These are phyloP conservation scores for Aspergillus pseudotamarii DNA, from an alignment of 2,329 filamentous ascomycete species.

Conservation along the genomic window DNA sequence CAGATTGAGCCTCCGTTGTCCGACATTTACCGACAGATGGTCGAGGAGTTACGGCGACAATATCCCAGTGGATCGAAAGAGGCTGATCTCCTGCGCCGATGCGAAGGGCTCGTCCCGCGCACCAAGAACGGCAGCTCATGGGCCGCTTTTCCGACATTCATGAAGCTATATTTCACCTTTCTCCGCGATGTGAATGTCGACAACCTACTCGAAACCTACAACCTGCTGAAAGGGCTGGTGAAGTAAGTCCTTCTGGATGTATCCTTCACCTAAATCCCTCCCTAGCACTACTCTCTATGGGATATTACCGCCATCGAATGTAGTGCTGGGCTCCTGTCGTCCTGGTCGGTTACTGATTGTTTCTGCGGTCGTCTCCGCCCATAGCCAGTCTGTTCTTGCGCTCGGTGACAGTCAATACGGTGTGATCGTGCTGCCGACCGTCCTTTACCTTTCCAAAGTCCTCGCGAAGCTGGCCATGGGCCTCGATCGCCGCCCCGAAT, in stretches of 20 bases:
- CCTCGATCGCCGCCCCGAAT: slow-evolving; percentile 76
- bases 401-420: slow-evolving; percentile 79
- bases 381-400: slow-evolving; percentile 78
- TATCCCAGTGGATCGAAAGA: slow-evolving; percentile 57
- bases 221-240: slow-evolving; percentile 71
- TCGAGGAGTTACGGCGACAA: slow-evolving; percentile 64
- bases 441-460: slow-evolving; percentile 78
- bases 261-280: not conserved
- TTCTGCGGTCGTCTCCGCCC: not conserved
- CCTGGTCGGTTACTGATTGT: slow-evolving; percentile 10
- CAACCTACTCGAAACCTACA: slow-evolving; percentile 74
- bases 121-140: slow-evolving; percentile 69
- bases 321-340: not conserved
- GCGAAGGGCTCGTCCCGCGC: slow-evolving; percentile 66
- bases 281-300: not conserved
- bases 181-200: slow-evolving; percentile 78
- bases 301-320: not conserved
- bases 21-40: slow-evolving; percentile 68
- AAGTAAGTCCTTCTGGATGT: slow-evolving; percentile 59
- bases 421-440: slow-evolving; percentile 78
- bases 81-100: slow-evolving; percentile 59
- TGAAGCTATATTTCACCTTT: slow-evolving; percentile 79
- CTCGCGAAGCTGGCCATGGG: slow-evolving; percentile 82
- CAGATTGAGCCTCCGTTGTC: slow-evolving; percentile 73
- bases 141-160: slow-evolving; percentile 76